A percentile compares a stretch with the other conserved stretches of the same genome.
Evolutionary conservation across 148 eudicot genomes (phyloP).

Genomic region (Diospyros lotus): DNA sequence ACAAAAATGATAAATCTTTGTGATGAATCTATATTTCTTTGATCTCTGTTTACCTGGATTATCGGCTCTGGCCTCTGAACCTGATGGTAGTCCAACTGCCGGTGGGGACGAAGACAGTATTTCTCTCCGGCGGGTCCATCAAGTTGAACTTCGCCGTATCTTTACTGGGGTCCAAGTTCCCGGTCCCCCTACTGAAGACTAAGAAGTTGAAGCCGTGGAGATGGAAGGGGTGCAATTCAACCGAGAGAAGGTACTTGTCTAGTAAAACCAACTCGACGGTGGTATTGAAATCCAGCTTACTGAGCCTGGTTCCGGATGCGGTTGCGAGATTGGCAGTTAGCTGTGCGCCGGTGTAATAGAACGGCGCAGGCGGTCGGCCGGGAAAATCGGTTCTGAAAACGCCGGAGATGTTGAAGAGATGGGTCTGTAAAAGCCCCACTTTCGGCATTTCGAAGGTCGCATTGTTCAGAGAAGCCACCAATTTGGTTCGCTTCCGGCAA

Average conservation of each 20-base stretch:
- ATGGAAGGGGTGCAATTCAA: slow-evolving; percentile 64
- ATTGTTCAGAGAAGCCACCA: slow-evolving; percentile 52
- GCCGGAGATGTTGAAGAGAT: slow-evolving; percentile 29
- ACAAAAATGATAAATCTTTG: background rate
- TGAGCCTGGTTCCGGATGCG: slow-evolving; percentile 30
- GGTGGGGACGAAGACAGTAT: slow-evolving; percentile 56
- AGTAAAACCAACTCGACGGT: slow-evolving; percentile 51
- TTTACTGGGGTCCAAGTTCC: slow-evolving; percentile 45
- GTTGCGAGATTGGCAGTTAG: slow-evolving; percentile 45
- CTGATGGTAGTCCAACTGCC: slow-evolving; percentile 65
- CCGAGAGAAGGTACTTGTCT: slow-evolving; percentile 51
- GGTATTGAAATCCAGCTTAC: slow-evolving; percentile 44
- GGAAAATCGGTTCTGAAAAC: slow-evolving; percentile 44
- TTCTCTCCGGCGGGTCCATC: slow-evolving; percentile 64
- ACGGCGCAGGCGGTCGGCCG: slow-evolving; percentile 32
- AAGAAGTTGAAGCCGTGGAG: slow-evolving; percentile 62
- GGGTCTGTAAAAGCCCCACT: slow-evolving; percentile 47
- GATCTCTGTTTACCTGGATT: slow-evolving; percentile 43
- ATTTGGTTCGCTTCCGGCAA: slow-evolving; percentile 41
- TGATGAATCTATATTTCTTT: background rate
- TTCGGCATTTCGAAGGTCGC: slow-evolving; percentile 54
- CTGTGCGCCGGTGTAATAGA: slow-evolving; percentile 51
- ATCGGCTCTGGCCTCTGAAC: slow-evolving; percentile 59
- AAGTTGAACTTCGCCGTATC: slow-evolving; percentile 46
- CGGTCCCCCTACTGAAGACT: slow-evolving; percentile 48